These are phyloP conservation scores for Amesomyces nigricolor DNA, from an alignment of 2,329 filamentous ascomycete genomes.

Conservation along the genomic window DNA sequence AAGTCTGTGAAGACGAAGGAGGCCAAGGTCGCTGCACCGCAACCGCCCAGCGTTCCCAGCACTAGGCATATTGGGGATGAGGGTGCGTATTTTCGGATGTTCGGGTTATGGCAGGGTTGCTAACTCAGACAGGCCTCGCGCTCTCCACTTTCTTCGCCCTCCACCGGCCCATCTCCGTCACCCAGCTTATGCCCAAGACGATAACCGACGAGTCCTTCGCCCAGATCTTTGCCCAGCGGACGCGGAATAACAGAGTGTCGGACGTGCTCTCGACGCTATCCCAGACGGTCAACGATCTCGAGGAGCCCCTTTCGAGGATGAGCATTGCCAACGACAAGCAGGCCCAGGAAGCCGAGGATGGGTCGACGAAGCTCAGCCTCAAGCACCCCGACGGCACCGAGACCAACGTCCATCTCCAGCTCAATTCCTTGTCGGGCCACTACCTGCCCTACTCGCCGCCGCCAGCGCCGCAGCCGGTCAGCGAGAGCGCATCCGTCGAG, in stretches of 20 bases:
- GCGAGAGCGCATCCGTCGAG: conserved; percentile 27
- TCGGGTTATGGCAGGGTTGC: background rate
- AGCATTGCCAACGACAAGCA: conserved; percentile 36
- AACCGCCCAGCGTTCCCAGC: conserved; percentile 67
- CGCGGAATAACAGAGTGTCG: conserved; percentile 46
- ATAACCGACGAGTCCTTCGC: conserved; percentile 73
- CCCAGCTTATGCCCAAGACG: conserved; percentile 67
- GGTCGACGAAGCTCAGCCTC: conserved; percentile 46
- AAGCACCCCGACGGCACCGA: conserved; percentile 52
- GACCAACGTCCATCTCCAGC: conserved; percentile 57
- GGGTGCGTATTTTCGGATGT: conserved; percentile 42
- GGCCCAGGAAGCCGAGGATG: conserved; percentile 40
- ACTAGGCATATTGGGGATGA: conserved; percentile 66
- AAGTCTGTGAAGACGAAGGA: conserved; percentile 53
- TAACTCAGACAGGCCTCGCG: conserved; percentile 61
- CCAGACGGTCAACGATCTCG: conserved; percentile 53
- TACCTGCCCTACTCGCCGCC: conserved; percentile 81
- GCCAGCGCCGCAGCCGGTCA: conserved; percentile 62
- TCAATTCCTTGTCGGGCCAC: conserved; percentile 62
- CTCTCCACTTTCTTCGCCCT: conserved; percentile 93
- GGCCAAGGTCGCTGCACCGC: conserved; percentile 47
- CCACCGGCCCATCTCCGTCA: conserved; percentile 88
- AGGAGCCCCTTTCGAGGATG: conserved; percentile 51
- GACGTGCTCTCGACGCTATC: conserved; percentile 64
- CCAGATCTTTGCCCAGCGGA: conserved; percentile 66